Evolutionary conservation across 2,329 filamentous ascomycete species (phyloP).

Genomic region (Hypoxylon rubiginosum): DNA sequence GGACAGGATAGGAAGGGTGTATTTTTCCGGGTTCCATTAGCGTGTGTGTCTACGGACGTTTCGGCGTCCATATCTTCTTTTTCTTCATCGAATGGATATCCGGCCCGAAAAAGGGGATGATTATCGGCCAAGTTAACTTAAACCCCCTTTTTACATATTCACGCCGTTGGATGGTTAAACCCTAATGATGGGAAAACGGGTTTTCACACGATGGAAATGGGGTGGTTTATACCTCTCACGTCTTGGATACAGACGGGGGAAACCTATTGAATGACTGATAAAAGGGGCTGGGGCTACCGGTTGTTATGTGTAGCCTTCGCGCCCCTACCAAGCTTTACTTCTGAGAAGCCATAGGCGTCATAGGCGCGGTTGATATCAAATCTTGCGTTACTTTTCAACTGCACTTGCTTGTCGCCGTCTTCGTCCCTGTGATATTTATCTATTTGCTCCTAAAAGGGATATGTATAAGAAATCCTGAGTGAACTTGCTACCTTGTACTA

Average conservation of each 20-base stretch:
- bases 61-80: not conserved
- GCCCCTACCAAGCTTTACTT: not conserved
- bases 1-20: not conserved
- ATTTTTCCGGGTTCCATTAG: not conserved
- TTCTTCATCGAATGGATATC: not conserved
- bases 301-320: not conserved
- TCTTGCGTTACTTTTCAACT: not conserved
- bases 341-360: not conserved
- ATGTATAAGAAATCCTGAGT: not conserved
- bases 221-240: not conserved
- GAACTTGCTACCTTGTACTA: no score
- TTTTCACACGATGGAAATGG: not conserved
- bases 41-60: not conserved
- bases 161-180: not conserved
- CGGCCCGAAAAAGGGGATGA: not conserved
- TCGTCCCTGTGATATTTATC: not conserved
- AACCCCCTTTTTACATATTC: not conserved
- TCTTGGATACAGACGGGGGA: not conserved
- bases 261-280: not conserved
- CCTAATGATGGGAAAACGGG: not conserved
- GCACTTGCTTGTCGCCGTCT: not conserved
- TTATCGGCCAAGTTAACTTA: not conserved
- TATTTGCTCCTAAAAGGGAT: not conserved
- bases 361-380: not conserved
- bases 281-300: not conserved